Evolutionary conservation across 495 filamentous ascomycete genomes (phyloP).

Genomic region (Xylaria longipes): DNA sequence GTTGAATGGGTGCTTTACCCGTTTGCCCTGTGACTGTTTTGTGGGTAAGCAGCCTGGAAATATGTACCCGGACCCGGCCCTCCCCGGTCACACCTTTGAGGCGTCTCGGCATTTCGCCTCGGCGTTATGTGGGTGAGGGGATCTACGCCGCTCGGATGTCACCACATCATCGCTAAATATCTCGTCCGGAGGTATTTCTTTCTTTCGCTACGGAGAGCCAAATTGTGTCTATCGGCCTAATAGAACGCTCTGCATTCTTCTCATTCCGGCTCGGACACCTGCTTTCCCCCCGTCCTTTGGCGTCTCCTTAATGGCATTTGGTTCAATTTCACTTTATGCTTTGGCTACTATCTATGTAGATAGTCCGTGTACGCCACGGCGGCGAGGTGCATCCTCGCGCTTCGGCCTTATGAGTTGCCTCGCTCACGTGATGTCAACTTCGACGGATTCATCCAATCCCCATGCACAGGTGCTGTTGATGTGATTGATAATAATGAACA

Average conservation of each 20-base stretch:
- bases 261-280: not conserved
- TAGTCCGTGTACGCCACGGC: not conserved
- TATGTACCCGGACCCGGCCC: not conserved
- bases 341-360: no score
- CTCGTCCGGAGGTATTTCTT: not conserved
- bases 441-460: not conserved
- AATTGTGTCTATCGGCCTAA: not conserved
- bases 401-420: not conserved
- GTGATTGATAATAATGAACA: not conserved
- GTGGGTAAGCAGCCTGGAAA: not conserved
- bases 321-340: not conserved
- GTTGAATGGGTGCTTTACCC: not conserved
- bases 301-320: not conserved
- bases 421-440: not conserved
- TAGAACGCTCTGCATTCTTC: not conserved
- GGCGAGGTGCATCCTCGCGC: not conserved
- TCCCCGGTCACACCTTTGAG: not conserved
- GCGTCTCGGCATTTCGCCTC: conserved; percentile 20
- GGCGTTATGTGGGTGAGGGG: conserved; percentile 8
- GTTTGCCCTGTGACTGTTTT: conserved; percentile 8
- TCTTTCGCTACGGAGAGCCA: not conserved
- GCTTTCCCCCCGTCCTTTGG: not conserved
- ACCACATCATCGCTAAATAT: not conserved
- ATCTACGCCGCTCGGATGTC: not conserved
- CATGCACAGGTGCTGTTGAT: not conserved